Evolutionary conservation across 228 moss, liverwort and hornwort species (phyloP).

Genomic region (Sphagnum magellanicum): DNA sequence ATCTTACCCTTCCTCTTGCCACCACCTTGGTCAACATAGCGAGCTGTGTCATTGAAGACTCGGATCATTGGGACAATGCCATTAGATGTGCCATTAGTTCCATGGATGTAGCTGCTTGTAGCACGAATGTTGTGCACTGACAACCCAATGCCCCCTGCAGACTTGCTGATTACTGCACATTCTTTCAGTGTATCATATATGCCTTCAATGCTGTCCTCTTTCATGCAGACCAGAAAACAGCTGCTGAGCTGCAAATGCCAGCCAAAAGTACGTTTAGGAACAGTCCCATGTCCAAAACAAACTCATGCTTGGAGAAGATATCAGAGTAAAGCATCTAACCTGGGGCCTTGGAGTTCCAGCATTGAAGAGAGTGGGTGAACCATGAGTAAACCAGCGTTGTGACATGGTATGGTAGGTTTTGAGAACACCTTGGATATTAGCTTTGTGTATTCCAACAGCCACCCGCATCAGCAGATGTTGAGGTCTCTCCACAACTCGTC

Average conservation of each 20-base stretch:
- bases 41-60: constrained; percentile 90
- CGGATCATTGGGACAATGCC: constrained; percentile 91
- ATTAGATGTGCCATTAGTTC: constrained; percentile 86
- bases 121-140: constrained; percentile 88
- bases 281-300: too few relatives aligned
- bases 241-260: constrained; percentile 65
- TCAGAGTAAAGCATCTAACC: constrained; percentile 17
- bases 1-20: constrained; percentile 83
- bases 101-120: constrained; percentile 86
- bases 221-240: constrained; percentile 89
- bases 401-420: constrained; percentile 94
- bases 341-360: constrained; percentile 88
- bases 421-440: constrained; percentile 47
- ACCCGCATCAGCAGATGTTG: constrained; percentile 97
- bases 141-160: constrained; percentile 82
- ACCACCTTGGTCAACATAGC: constrained; percentile 94
- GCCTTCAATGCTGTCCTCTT: constrained; percentile 94
- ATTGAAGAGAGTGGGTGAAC: constrained; percentile 90
- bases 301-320: too few relatives aligned
- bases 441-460: constrained; percentile 81
- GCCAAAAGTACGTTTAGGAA: too few relatives aligned
- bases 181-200: constrained; percentile 92
- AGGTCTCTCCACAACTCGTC: constrained; percentile 72
- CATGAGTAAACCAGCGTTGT: constrained; percentile 95
- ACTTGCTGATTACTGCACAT: constrained; percentile 90